Percentiles rank a stretch among this genome's conserved stretches.
Conservation (phyloP, 1,284 basidiomycete genomes). For the Fistulinella cinereoalba region DNA sequence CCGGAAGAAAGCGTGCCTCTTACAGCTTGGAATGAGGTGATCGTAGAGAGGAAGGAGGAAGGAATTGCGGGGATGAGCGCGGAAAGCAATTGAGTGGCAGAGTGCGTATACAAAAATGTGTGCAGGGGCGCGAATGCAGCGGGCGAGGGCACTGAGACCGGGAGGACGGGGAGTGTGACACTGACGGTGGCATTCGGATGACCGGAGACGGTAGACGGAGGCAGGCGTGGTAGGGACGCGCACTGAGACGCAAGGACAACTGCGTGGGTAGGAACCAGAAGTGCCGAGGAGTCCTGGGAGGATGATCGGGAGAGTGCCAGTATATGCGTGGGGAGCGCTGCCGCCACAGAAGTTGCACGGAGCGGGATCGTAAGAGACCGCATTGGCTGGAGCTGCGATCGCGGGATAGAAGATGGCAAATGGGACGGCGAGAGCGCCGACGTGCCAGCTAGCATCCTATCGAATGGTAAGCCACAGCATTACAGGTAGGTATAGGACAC, state of each 20-base stretch:
- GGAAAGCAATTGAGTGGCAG: conserved; percentile 48
- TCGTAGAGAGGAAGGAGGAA: conserved; percentile 46
- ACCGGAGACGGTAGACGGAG: conserved; percentile 34
- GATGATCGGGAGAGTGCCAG: conserved; percentile 50
- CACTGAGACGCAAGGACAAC: conserved; percentile 59
- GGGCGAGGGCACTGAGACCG: conserved; percentile 63
- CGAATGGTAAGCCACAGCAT: conserved; percentile 4
- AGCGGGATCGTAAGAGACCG: conserved; percentile 45
- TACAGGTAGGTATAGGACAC: conserved; percentile 23
- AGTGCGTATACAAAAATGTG: conserved; percentile 64
- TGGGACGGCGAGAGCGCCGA: conserved; percentile 47
- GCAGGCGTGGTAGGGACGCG: conserved; percentile 53
- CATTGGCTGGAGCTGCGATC: conserved; percentile 45
- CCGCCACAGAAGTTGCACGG: conserved; percentile 32
- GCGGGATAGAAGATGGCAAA: conserved; percentile 46
- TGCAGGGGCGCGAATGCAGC: conserved; percentile 63
- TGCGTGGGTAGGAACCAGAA: conserved; percentile 55
- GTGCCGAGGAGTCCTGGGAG: conserved; percentile 35
- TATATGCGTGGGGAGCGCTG: conserved; percentile 54
- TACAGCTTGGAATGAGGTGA: conserved; percentile 44
- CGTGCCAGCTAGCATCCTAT: conserved; percentile 53
- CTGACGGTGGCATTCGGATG: conserved; percentile 35
- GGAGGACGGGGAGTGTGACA: conserved; percentile 59
- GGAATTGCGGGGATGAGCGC: conserved; percentile 59
- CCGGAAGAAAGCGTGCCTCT: conserved; percentile 45